Evolutionary conservation across 257 asterid species (phyloP).

Genomic region (Solanum chiquidenum): DNA sequence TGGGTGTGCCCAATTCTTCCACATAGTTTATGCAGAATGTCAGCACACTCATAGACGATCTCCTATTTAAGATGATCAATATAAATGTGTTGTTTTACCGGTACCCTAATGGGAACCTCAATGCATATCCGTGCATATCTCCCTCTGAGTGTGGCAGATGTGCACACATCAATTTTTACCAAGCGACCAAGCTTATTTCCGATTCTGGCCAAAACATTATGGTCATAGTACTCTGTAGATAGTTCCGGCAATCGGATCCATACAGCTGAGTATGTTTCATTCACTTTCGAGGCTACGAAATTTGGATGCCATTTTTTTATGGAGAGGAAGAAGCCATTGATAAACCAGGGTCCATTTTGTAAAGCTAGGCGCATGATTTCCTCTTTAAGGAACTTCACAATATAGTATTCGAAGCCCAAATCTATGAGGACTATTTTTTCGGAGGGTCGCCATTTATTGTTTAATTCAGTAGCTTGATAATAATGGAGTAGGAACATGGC

Average conservation of each 20-base stretch:
- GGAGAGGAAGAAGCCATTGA: too few relatives aligned
- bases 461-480: too few relatives aligned
- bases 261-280: not conserved
- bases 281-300: rapidly evolving
- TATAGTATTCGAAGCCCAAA: not conserved
- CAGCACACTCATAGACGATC: not conserved
- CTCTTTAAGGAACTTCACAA: not conserved
- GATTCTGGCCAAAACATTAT: too few relatives aligned
- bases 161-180: not conserved
- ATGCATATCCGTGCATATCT: not conserved
- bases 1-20: not conserved
- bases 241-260: not conserved
- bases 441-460: rapidly evolving
- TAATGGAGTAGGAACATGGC: too few relatives aligned
- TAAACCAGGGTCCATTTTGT: not conserved
- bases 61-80: too few relatives aligned
- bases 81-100: not conserved
- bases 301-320: not conserved
- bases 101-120: not conserved
- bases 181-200: not conserved
- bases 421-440: too few relatives aligned
- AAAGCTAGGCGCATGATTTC: too few relatives aligned
- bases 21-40: not conserved
- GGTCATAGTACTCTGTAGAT: too few relatives aligned
- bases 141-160: not conserved